Base-by-base conservation (phyloP, 192 early-diverging fungal genomes). In the Glomus cerebriforme region DNA sequence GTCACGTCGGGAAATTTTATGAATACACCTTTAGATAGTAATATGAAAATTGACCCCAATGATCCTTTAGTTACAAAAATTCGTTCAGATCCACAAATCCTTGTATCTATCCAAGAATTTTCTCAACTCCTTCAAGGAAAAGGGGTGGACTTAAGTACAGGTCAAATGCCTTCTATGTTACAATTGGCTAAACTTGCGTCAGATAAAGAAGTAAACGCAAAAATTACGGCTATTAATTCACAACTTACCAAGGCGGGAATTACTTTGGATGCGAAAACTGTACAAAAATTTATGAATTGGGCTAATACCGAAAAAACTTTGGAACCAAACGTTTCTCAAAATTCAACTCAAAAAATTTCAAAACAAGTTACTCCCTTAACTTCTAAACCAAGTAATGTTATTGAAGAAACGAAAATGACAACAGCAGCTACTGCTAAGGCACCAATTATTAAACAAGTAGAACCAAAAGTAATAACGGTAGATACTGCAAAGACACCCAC, bases 151-250 rank as follows among this genome's bases (percentile, higher is more conserved):
- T 3, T 70, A 26, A 70, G 22, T 43, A 70, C 6, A 10, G 68
- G 68, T 27, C 37, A 70, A 70, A 43, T 37, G 68, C 68, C 37
- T 43, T 70, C 68, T n/a, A 43, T 70, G 34, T 32, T 70, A n/a
- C 68, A 70, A 70, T 47, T 70, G 68, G 37, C 68, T 13, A 70
- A 70, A 22, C 39, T 70, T 10, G 68, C 68, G 9, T n/a, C 35
- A 12, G 68, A 70, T 47, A 37, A 70, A 43, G 37, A 70, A 24
- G 39, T 70, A 43, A 32, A 12, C 24, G 7, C 22, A 45, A 70
- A 43, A 45, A 32, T 70, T n/a, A 37, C 8, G 17, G 9, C 9
- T 26, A n/a, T 70, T 12, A 43, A 70, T 70, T 26, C 17, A 12
- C 8, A 45, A 70, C 26, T 70, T 70, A 34, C 7, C 8, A n/a